phyloP scores from a whole-genome alignment of 495 filamentous ascomycete genomes.

The Trichocladium antarcticum region DNA sequence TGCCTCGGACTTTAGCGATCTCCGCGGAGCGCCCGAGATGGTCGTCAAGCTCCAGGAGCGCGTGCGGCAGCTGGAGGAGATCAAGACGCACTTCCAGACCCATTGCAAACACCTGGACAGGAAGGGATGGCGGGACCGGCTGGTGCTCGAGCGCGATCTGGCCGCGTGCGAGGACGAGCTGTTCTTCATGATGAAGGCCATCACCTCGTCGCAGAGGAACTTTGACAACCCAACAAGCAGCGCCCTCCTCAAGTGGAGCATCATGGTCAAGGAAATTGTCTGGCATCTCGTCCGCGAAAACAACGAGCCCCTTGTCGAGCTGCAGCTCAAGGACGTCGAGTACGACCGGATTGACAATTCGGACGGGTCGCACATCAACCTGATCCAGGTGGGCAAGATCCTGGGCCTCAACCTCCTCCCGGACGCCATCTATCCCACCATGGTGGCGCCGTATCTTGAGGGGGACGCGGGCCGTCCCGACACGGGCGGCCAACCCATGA shows the following conservation, averaged over 20 bases:
- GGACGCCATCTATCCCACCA: conserved; percentile 86
- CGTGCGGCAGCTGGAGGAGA: conserved; percentile 88
- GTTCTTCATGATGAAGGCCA: conserved; percentile 99
- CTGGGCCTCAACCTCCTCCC: conserved; percentile 80
- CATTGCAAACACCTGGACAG: conserved; percentile 80
- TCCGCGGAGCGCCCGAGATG: conserved; percentile 88
- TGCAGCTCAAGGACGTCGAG: conserved; percentile 77
- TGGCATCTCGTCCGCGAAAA: conserved; percentile 89
- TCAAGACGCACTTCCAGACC: conserved; percentile 91
- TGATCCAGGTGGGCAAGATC: conserved; percentile 72
- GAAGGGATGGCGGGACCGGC: conserved; percentile 80
- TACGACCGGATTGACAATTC: conserved; percentile 93
- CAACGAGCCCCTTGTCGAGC: conserved; percentile 81
- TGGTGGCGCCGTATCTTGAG: conserved; percentile 81
- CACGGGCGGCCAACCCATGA: conserved; percentile 54
- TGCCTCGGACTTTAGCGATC: conserved; percentile 97
- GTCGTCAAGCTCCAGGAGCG: conserved; percentile 81
- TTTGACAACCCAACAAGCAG: conserved; percentile 63
- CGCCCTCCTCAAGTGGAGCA: conserved; percentile 77
- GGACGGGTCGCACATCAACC: conserved; percentile 91
- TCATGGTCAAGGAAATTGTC: conserved; percentile 82
- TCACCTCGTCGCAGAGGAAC: conserved; percentile 88
- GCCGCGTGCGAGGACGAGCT: conserved; percentile 87
- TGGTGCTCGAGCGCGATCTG: conserved; percentile 78
- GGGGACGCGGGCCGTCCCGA: conserved; percentile 43